These are phyloP conservation scores for Thielaviopsis punctulata DNA, from an alignment of 2,329 filamentous ascomycete species.

Conservation along the genomic window DNA sequence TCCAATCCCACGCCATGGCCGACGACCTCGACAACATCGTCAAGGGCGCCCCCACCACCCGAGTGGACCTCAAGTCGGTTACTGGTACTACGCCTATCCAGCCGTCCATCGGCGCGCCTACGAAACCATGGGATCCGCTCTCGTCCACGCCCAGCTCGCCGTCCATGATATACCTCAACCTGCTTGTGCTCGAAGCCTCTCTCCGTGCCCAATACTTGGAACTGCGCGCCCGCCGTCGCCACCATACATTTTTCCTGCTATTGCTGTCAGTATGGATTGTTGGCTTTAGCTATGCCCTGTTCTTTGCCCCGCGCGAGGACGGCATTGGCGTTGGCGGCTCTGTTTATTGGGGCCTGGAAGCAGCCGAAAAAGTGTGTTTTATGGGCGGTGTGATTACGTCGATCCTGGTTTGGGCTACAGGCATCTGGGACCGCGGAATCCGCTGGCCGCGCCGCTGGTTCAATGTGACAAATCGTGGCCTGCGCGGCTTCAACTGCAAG, in stretches of 20 bases:
- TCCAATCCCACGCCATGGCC: too few species aligned
- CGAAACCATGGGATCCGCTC: constrained; percentile 49
- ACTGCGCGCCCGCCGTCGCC: constrained; percentile 68
- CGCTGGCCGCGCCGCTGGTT: constrained; percentile 91
- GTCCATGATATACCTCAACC: constrained; percentile 93
- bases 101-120: constrained; percentile 24
- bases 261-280: constrained; percentile 65
- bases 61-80: constrained; percentile 25
- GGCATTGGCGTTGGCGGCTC: constrained; percentile 79
- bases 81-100: constrained; percentile 21
- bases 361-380: constrained; percentile 76
- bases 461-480: constrained; percentile 69
- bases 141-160: constrained; percentile 74
- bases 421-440: constrained; percentile 90
- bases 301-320: constrained; percentile 90
- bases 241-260: constrained; percentile 83
- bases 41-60: constrained; percentile 65
- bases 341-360: constrained; percentile 92
- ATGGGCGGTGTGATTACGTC: constrained; percentile 80
- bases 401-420: constrained; percentile 79
- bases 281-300: constrained; percentile 78
- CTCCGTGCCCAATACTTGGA: constrained; percentile 85
- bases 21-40: constrained; percentile 60
- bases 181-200: constrained; percentile 89
- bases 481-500: constrained; percentile 90